Conservation (phyloP, 2,329 filamentous ascomycete species). For the Ustulina deusta region DNA sequence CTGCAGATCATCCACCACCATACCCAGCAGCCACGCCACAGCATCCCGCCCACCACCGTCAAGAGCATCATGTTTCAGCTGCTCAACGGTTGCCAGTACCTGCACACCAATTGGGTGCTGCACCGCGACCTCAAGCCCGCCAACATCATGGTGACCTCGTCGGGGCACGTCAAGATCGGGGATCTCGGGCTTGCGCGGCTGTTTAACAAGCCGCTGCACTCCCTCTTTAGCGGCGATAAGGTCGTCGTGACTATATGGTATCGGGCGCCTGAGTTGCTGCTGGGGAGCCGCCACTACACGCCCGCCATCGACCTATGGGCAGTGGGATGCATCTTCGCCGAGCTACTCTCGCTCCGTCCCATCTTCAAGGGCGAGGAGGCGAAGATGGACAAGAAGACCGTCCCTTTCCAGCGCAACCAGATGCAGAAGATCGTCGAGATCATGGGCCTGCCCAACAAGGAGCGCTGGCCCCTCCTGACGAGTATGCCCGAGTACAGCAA, state of each 20-base stretch:
- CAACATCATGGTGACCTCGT: conserved; percentile 97
- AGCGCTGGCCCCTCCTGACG: conserved; percentile 85
- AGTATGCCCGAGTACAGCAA: conserved; percentile 90
- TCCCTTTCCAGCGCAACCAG: conserved; percentile 96
- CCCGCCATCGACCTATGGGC: conserved; percentile 98
- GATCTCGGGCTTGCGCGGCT: conserved; percentile 92
- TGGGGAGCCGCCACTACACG: conserved; percentile 95
- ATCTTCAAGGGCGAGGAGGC: conserved; percentile 99
- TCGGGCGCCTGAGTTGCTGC: conserved; percentile 89
- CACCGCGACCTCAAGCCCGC: conserved; percentile 97
- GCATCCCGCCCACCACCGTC: conserved; percentile 88
- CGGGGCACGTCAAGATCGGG: conserved; percentile 91
- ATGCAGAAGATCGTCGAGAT: conserved; percentile 99
- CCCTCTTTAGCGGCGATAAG: conserved; percentile 93
- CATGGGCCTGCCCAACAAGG: conserved; percentile 88
- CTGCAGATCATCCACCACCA: conserved; percentile 99
- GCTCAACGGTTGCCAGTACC: conserved; percentile 91
- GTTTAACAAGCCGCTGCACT: conserved; percentile 93
- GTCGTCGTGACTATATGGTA: conserved; percentile 99
- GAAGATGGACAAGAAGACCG: conserved; percentile 99
- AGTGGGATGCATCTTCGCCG: conserved; percentile 96
- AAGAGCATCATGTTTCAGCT: conserved; percentile 97
- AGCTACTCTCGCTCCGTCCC: conserved; percentile 86
- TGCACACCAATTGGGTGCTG: conserved; percentile 96
- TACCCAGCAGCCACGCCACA: conserved; percentile 86